phyloP scores from a whole-genome alignment of 352 stramenopile genomes.

The Pythium dissimile region DNA sequence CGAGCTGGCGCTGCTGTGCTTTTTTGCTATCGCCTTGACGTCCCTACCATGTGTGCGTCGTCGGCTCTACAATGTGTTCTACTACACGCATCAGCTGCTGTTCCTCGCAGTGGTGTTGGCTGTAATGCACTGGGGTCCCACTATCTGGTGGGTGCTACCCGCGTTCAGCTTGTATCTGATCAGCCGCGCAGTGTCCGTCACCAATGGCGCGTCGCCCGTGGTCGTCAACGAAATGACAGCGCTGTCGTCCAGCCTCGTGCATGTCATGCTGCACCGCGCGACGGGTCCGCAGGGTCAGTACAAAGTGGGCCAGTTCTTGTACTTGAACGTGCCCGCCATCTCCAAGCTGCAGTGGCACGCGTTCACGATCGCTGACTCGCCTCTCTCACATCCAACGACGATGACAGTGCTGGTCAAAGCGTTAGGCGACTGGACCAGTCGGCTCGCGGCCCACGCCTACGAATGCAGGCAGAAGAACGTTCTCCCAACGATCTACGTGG shows the following conservation, averaged over 20 bases:
- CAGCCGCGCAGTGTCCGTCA: conserved; percentile 23
- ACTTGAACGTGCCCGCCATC: conserved; percentile 36
- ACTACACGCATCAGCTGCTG: conserved; percentile 37
- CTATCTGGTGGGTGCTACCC: conserved; percentile 32
- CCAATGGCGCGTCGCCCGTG: conserved; percentile 23
- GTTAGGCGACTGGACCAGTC: conserved; percentile 32
- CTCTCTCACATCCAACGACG: conserved; percentile 5
- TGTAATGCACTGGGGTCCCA: conserved; percentile 31
- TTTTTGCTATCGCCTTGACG: conserved; percentile 26
- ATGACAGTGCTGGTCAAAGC: conserved; percentile 39
- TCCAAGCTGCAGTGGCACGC: conserved; percentile 48
- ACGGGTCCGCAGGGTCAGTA: conserved; percentile 15
- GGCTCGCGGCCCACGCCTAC: conserved; percentile 23
- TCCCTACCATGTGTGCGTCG: conserved; percentile 34
- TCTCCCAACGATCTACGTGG: background rate
- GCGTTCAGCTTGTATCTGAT: conserved; percentile 32
- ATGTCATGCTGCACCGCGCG: conserved; percentile 30
- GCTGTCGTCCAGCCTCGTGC: conserved; percentile 23
- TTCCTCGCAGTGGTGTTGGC: conserved; percentile 29
- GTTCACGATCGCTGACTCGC: conserved; percentile 43
- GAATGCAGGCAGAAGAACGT: conserved; percentile 22
- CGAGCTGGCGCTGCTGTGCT: conserved; percentile 29
- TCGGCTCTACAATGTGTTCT: conserved; percentile 32
- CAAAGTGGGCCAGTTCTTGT: conserved; percentile 35
- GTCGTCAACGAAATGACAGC: conserved; percentile 18